Percentiles rank a stretch among this genome's conserved stretches.
phyloP scores from a whole-genome alignment of 345 rosid genomes.

The Firmiana major region DNA sequence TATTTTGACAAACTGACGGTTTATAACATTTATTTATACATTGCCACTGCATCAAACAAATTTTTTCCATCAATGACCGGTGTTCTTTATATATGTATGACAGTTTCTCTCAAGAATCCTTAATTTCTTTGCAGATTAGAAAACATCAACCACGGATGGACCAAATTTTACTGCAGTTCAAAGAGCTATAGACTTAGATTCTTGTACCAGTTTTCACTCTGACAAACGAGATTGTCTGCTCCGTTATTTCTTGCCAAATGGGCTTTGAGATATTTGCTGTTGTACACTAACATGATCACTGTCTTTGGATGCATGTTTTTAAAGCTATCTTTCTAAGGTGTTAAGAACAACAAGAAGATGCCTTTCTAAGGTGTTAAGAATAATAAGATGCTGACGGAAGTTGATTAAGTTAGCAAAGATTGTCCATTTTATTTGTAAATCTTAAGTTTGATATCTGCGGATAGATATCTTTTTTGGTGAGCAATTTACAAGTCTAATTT shows the following conservation, averaged over 20 bases:
- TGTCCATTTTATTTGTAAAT: no score
- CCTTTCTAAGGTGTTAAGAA: no score
- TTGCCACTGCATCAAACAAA: no score
- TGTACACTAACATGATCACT: not conserved
- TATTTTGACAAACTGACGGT: no score
- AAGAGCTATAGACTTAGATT: conserved; percentile 33
- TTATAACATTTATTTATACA: no score
- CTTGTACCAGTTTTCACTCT: not conserved
- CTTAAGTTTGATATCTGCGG: no score
- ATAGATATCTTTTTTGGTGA: no score
- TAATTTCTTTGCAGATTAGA: conserved; percentile 48
- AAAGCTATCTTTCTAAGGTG: not conserved
- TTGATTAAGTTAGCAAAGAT: no score
- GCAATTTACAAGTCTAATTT: no score
- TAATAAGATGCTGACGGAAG: no score
- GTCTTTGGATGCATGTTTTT: no score
- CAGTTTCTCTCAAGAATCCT: not conserved
- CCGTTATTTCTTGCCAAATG: not conserved
- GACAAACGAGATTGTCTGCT: not conserved
- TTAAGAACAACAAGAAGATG: not conserved
- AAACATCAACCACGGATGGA: conserved; percentile 69
- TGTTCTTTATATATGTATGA: not conserved
- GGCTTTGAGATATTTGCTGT: not conserved
- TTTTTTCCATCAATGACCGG: not conserved
- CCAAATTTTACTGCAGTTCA: conserved; percentile 56